Evolutionary conservation across 148 eudicot species (phyloP).

Genomic region (Talinum fruticosum): DNA sequence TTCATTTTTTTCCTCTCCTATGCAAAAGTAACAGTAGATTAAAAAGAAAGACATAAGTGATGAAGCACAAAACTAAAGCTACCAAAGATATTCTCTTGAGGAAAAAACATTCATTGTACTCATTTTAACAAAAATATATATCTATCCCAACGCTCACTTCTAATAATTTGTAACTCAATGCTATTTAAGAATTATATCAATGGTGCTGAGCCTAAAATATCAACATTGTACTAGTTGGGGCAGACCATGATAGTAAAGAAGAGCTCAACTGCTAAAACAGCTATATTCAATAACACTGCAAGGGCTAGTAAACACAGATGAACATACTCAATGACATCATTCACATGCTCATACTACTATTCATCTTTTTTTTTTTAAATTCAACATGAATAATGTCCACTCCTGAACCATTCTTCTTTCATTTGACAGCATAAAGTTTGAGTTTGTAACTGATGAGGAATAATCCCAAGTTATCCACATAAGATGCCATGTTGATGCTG

Average conservation of each 20-base stretch:
- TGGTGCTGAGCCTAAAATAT: not conserved
- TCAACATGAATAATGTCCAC: not conserved
- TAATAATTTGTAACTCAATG: not conserved
- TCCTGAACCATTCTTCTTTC: not conserved
- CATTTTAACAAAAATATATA: no score
- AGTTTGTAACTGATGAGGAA: not conserved
- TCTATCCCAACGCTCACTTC: not conserved
- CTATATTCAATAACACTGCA: not conserved
- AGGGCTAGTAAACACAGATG: not conserved
- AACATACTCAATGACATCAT: not conserved
- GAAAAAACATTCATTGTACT: not conserved
- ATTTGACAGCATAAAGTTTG: not conserved
- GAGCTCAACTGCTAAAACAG: not conserved
- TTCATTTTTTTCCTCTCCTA: slow-evolving; percentile 57
- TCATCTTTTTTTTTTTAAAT: not conserved
- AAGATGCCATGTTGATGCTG: no score
- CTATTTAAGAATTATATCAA: not conserved
- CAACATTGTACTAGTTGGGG: not conserved
- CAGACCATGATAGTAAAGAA: not conserved
- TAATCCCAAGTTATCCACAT: not conserved
- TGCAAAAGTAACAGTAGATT: not conserved
- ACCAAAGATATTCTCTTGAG: not conserved
- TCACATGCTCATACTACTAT: not conserved
- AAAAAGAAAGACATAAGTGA: not conserved
- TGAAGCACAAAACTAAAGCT: slow-evolving; percentile 7